Percentiles rank a stretch among this genome's conserved stretches.
Evolutionary conservation across 495 filamentous ascomycete species (phyloP).

Genomic region (Penicillium cosmopolitanum): DNA sequence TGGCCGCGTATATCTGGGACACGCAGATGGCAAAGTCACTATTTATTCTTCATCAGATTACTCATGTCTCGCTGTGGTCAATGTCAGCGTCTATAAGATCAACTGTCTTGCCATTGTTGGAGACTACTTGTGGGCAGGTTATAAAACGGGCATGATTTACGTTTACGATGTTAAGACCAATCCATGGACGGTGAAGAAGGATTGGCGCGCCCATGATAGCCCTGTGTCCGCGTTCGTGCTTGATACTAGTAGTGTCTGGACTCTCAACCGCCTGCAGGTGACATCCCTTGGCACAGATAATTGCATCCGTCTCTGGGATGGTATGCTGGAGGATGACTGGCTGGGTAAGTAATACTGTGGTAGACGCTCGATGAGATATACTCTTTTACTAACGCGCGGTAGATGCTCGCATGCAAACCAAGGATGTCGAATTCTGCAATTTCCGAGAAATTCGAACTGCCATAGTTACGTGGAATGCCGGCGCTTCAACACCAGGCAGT

Average conservation of each 20-base stretch:
- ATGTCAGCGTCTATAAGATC: conserved; percentile 92
- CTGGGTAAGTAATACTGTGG: conserved; percentile 57
- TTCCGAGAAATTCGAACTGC: conserved; percentile 79
- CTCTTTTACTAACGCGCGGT: conserved; percentile 29
- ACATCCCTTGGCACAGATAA: conserved; percentile 90
- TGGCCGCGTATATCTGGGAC: conserved; percentile 86
- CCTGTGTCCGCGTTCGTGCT: conserved; percentile 76
- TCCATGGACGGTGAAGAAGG: conserved; percentile 90
- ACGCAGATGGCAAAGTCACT: conserved; percentile 90
- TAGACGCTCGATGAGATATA: not conserved
- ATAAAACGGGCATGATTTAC: conserved; percentile 92
- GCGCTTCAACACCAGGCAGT: conserved; percentile 83
- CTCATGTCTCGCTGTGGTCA: conserved; percentile 74
- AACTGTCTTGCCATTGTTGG: conserved; percentile 84
- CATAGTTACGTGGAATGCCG: conserved; percentile 95
- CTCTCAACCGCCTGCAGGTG: conserved; percentile 81
- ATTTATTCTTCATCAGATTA: conserved; percentile 81
- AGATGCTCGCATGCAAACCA: conserved; percentile 83
- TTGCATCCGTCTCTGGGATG: conserved; percentile 86
- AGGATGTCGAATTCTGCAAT: conserved; percentile 78
- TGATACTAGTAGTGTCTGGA: conserved; percentile 85
- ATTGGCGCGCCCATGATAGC: conserved; percentile 88
- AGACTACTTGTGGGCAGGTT: conserved; percentile 88
- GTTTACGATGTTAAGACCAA: conserved; percentile 83
- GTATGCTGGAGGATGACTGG: conserved; percentile 92